Conservation (phyloP, 208 protist genomes). For the Balamuthia mandrillaris region DNA sequence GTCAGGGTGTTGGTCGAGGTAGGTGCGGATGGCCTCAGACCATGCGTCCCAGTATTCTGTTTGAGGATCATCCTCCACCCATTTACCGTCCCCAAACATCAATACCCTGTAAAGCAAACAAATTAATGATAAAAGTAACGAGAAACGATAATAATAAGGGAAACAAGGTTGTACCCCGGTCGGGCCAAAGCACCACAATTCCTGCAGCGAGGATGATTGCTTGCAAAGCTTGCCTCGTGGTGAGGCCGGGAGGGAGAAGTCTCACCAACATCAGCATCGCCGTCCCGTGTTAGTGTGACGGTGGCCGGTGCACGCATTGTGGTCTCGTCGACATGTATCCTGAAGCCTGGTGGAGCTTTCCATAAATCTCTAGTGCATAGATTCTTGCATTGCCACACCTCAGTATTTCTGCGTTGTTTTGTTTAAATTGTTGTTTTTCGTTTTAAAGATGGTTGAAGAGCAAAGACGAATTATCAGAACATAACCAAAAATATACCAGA, state of each 20-base stretch:
- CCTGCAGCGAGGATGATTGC: background rate
- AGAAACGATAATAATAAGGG: background rate
- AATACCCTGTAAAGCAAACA: background rate
- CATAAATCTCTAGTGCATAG: background rate
- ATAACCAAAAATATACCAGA: background rate
- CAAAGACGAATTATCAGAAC: background rate
- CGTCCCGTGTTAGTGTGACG: too few species aligned
- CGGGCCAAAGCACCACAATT: background rate
- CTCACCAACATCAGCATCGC: too few species aligned
- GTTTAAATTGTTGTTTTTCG: too few species aligned
- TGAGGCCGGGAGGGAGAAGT: too few species aligned
- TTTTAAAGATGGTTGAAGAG: too few species aligned
- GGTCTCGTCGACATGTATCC: background rate
- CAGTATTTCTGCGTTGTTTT: background rate
- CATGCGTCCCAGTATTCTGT: background rate
- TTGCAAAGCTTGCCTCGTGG: too few species aligned
- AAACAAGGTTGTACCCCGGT: background rate
- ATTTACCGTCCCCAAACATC: background rate
- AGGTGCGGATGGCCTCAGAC: background rate
- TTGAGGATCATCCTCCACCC: background rate
- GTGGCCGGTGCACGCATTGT: background rate
- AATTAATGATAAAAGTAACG: background rate
- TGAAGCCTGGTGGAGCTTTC: background rate
- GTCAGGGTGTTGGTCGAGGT: background rate
- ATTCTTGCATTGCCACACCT: background rate